Base-by-base conservation (phyloP, 139 green algal species). In the Spirogloea muscicola region DNA sequence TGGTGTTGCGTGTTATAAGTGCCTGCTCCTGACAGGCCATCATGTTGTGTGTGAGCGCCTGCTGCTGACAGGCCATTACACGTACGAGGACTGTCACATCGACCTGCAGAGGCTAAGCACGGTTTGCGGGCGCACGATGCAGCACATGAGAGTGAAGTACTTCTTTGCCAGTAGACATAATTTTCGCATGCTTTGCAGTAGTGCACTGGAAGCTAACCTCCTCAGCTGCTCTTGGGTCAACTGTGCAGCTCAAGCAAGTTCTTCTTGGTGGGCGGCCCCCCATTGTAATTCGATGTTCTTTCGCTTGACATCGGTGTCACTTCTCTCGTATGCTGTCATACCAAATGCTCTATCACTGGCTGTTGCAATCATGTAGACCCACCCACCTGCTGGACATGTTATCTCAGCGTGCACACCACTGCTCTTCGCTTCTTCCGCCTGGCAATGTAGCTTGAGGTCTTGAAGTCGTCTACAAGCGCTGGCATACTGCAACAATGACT, bases 251-350 rank as follows among this genome's bases (percentile, higher is more conserved):
- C 16, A 76, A 76, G 68, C 27, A 65, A 27, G 70, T 78, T 39
- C 34, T 76, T 13, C 31, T 86, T 95, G 6, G 31, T 9, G 76
- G 44, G 1, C 79, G 91, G 0, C 91, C 90, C 0, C 40, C 85
- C 0, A 36, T 96, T n/a, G 0, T 38, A 34, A 2, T 98, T 96
- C 74, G 94, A 98, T 76, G 86, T 91, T 5, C 83, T 97, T 3
- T 95, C 90, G 0, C 83, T 98, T 1, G 86, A 98, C 76, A 84
- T 96, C 3, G 94, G 94, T 66, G 96, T 96, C 77, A 94, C 88
- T 0, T 93, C 93, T 1, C 3, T 68, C 10, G 64, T 73, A 27
- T 34, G 64, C 25, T 21, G 13, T 27, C 55, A 27, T 16, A 44
- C n/a, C n/a, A n/a, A n/a, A n/a, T n/a, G n/a, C n/a, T n/a, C n/a